A percentile compares a stretch with the other conserved stretches of the same genome.
These are phyloP conservation scores for Talaromyces islandicus DNA, from an alignment of 2,329 filamentous ascomycete genomes.

Conservation along the genomic window DNA sequence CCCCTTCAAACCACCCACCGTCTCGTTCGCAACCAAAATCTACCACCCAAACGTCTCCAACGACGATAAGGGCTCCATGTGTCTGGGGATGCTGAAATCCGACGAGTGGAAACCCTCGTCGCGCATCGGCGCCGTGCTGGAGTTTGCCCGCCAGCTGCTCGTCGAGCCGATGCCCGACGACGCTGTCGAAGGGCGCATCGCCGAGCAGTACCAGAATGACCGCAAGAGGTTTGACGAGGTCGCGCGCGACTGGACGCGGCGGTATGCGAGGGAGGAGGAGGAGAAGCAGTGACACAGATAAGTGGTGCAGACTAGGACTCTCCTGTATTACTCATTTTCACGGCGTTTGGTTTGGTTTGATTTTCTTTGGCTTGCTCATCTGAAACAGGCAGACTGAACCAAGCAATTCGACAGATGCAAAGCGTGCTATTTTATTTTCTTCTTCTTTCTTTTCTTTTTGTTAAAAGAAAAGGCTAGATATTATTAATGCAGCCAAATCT, in stretches of 20 bases:
- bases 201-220: constrained; percentile 72
- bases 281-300: constrained; percentile 7
- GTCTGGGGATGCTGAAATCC: constrained; percentile 72
- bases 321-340: constrained; percentile 3
- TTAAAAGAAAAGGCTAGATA: not conserved
- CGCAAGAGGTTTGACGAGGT: constrained; percentile 65
- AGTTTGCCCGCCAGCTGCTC: constrained; percentile 68
- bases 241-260: constrained; percentile 65
- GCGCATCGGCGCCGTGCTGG: constrained; percentile 68
- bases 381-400: not conserved
- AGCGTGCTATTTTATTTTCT: no score
- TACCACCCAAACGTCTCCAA: constrained; percentile 95
- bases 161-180: constrained; percentile 81
- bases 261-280: constrained; percentile 56
- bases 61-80: constrained; percentile 79
- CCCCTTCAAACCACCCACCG: constrained; percentile 79
- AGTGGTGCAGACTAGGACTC: not conserved
- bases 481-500: not conserved
- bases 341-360: constrained; percentile 11
- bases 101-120: constrained; percentile 91
- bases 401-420: not conserved
- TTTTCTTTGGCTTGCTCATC: not conserved
- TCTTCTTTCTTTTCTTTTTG: no score
- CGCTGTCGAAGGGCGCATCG: constrained; percentile 79
- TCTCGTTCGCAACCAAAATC: constrained; percentile 81